Percentiles rank a stretch among this genome's conserved stretches.
These are phyloP conservation scores for Turritis glabra DNA, from an alignment of 345 rosid genomes.

Conservation along the genomic window DNA sequence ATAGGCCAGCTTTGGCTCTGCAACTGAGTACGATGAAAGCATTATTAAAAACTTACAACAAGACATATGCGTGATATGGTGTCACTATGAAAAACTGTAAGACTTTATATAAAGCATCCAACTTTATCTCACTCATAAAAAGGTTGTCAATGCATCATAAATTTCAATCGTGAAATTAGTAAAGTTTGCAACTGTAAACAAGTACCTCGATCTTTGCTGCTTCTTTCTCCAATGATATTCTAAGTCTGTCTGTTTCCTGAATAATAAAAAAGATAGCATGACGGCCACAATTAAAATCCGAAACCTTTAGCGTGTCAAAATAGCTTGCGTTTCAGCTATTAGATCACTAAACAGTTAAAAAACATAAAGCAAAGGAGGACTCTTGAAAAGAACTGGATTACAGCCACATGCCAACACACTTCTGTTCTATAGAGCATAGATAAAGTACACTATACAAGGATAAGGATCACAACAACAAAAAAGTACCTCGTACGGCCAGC, in stretches of 20 bases:
- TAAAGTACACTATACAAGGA: neutral
- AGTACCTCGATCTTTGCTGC: constrained; percentile 74
- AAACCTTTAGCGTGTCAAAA: neutral
- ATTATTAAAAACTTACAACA: neutral
- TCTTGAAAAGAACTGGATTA: neutral
- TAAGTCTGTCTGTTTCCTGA: constrained; percentile 84
- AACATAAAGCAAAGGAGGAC: constrained; percentile 8
- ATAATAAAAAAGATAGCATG: constrained; percentile 36
- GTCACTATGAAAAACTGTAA: neutral
- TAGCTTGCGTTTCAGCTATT: neutral
- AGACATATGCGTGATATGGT: constrained; percentile 16
- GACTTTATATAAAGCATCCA: neutral
- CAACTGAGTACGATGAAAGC: constrained; percentile 30
- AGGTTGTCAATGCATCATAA: neutral
- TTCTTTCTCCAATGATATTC: constrained; percentile 70
- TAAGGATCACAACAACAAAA: neutral
- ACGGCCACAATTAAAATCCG: constrained; percentile 27
- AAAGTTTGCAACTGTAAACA: constrained; percentile 5
- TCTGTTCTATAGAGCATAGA: neutral
- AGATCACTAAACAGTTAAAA: neutral
- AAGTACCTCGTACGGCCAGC: constrained; percentile 97
- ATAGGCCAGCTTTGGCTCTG: constrained; percentile 64
- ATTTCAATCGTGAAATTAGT: neutral
- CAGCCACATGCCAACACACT: constrained; percentile 10
- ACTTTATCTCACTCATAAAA: constrained; percentile 5